Evolutionary conservation across 495 filamentous ascomycete genomes (phyloP), one percentile per base, ranked within the genome.

Genomic region (Wilcoxina mikolae): DNA sequence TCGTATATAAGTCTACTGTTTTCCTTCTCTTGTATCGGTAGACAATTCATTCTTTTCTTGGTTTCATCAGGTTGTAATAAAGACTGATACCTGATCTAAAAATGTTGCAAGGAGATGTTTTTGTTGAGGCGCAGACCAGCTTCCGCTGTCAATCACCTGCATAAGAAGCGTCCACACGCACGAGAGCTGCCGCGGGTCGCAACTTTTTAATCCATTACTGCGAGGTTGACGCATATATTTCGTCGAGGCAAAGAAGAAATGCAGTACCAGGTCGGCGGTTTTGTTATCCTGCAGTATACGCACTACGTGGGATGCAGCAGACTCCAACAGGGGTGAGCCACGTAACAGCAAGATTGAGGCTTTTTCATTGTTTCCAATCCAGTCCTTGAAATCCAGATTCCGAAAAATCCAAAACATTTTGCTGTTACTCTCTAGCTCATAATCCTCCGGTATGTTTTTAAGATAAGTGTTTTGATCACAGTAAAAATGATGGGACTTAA

Each of bases 341-440:
- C 10, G 27, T 28, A 50, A 4, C 25, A 50, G 5, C 24, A 50
- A 50, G 4, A 23, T 18, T 10, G 7, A 11, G 4, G 27, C 18
- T 4, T 4, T 5, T 18, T 50, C 46, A 24, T 15, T 29, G 46
- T 24, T 11, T 7, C 10, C 23, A 23, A 28, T 7, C 46, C 46
- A 50, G 9, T 9, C 27, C 25, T n/a, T 23, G 46, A 24, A 50
- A 18, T 50, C 46, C 46, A 50, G 18, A 23, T 50, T 50, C 7
- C 25, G 46, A 10, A 50, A 50, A 10, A 50, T 28, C 46, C 46
- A 50, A 10, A 50, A 50, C 22, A 24, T 24, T 29, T 23, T 24
- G 11, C 18, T 23, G 25, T 50, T 23, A 18, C 18, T 29, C 25
- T 50, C 18, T 7, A 28, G 46, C 9, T 50, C 25, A 24, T 10